A percentile compares a stretch with the other conserved stretches of the same genome.
Evolutionary conservation across 73 alveolate genomes (phyloP).

Genomic region (Paramecium pentaurelia): DNA sequence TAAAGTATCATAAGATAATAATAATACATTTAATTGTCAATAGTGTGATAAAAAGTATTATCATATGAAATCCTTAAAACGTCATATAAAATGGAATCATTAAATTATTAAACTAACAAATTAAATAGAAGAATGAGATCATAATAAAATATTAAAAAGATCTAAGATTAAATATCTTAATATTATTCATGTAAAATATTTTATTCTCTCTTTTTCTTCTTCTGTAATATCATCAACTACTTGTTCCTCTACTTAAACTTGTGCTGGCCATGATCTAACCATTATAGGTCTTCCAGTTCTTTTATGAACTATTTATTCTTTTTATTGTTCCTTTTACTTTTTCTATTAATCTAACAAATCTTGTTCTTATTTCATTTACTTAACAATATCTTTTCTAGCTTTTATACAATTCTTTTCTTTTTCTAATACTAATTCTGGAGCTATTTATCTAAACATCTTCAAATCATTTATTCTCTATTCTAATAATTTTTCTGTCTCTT

Average conservation of each 20-base stretch:
- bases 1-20: background rate
- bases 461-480: background rate
- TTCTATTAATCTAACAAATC: background rate
- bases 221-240: conserved; percentile 31
- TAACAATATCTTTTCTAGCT: background rate
- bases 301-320: conserved; percentile 6
- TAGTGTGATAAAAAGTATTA: background rate
- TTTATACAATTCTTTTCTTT: conserved; percentile 27
- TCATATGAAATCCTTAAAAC: background rate
- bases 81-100: background rate
- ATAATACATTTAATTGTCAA: background rate
- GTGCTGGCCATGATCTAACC: conserved; percentile 52
- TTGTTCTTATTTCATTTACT: background rate
- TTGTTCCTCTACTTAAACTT: background rate
- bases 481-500: conserved; percentile 12
- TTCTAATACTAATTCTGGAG: conserved; percentile 5
- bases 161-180: background rate
- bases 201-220: conserved; percentile 13
- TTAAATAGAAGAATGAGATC: background rate
- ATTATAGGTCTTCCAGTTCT: conserved; percentile 42
- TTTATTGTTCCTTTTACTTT: conserved; percentile 15
- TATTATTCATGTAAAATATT: conserved; percentile 22
- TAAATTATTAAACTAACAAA: background rate
- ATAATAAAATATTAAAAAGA: background rate
- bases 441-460: background rate